Conservation (phyloP, 2,329 filamentous ascomycete species). For the Talaromyces piceae region DNA sequence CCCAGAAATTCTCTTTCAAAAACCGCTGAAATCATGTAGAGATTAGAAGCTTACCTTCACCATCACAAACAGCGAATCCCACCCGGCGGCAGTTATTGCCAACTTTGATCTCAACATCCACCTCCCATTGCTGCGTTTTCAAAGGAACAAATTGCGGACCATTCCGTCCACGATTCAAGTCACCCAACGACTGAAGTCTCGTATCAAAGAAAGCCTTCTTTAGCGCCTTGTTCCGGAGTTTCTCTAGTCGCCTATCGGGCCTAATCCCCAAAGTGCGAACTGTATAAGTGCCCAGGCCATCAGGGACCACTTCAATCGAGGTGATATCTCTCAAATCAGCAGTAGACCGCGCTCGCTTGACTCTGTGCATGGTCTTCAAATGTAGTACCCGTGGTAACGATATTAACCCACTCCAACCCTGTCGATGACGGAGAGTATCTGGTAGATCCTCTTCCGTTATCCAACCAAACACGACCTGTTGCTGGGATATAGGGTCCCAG, state of each 20-base stretch:
- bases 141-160: constrained; percentile 9
- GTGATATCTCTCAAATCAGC: constrained; percentile 26
- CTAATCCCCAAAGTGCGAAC: constrained; percentile 38
- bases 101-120: constrained; percentile 21
- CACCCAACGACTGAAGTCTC: not conserved
- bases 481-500: constrained; percentile 35
- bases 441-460: constrained; percentile 46
- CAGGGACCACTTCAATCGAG: constrained; percentile 29
- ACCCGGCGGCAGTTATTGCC: constrained; percentile 18
- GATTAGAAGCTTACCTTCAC: too few relatives aligned
- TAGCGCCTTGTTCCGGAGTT: constrained; percentile 19
- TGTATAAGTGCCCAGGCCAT: constrained; percentile 25
- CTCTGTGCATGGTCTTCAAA: constrained; percentile 32
- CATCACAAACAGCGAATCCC: too few relatives aligned
- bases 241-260: constrained; percentile 20
- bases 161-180: too few relatives aligned
- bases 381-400: constrained; percentile 40
- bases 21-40: too few relatives aligned
- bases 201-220: constrained; percentile 3
- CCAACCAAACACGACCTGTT: constrained; percentile 44
- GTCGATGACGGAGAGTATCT: constrained; percentile 33
- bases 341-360: constrained; percentile 32
- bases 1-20: too few relatives aligned
- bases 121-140: constrained; percentile 19
- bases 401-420: constrained; percentile 45